Conservation (phyloP, 1,284 basidiomycete genomes). For the Fomes fomentarius region DNA sequence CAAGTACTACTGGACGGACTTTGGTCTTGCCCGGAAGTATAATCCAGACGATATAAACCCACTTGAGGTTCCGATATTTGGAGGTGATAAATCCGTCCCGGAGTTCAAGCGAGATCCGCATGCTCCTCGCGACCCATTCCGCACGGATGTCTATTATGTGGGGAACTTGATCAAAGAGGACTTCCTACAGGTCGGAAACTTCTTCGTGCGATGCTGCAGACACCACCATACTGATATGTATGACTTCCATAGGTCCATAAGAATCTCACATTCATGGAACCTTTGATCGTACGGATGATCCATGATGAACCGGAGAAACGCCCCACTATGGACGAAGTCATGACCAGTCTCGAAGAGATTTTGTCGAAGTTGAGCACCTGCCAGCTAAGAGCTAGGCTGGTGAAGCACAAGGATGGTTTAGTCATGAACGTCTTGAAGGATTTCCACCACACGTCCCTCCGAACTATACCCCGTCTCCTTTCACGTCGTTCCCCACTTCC, state of each 20-base stretch:
- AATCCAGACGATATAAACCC: neutral
- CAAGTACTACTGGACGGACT: conserved; percentile 38
- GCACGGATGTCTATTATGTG: conserved; percentile 27
- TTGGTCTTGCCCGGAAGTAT: conserved; percentile 35
- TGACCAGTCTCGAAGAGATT: conserved; percentile 8
- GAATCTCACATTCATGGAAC: conserved; percentile 12
- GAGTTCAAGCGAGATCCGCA: neutral
- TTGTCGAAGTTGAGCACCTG: neutral
- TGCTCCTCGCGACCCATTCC: conserved; percentile 22
- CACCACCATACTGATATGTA: neutral
- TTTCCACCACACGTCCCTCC: neutral
- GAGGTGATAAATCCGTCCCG: conserved; percentile 33
- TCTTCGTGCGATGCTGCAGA: neutral
- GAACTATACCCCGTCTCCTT: neutral
- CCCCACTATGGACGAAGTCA: conserved; percentile 20
- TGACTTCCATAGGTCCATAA: neutral
- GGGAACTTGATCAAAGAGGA: conserved; percentile 28
- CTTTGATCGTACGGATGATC: conserved; percentile 18
- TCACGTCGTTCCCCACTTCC: too few species aligned
- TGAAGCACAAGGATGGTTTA: neutral
- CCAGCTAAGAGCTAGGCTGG: conserved; percentile 5
- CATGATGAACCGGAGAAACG: conserved; percentile 15
- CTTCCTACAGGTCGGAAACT: conserved; percentile 22
- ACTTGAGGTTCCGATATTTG: conserved; percentile 32
- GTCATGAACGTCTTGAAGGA: neutral